A percentile compares a stretch with the other conserved stretches of the same genome.
Evolutionary conservation across 805 yeast genomes (phyloP).

Genomic region (Candida khao-thaluensis): DNA sequence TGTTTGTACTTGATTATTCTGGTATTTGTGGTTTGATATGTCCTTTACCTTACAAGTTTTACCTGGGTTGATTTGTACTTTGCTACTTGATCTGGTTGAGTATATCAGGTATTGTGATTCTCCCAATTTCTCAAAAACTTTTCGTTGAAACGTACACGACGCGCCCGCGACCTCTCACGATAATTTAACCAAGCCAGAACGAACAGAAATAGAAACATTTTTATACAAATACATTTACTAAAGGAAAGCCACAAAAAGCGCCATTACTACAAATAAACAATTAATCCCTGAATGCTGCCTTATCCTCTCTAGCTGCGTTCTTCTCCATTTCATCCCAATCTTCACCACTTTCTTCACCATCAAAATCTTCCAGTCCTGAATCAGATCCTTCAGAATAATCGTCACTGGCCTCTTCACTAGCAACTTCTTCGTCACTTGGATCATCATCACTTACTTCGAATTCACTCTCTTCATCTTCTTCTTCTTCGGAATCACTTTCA

Average conservation of each 20-base stretch:
- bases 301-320: conserved; percentile 53
- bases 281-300: conserved; percentile 27
- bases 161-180: too few species aligned
- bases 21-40: too few species aligned
- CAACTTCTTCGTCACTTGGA: conserved; percentile 61
- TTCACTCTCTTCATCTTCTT: conserved; percentile 68
- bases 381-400: conserved; percentile 41
- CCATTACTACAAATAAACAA: too few species aligned
- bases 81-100: too few species aligned
- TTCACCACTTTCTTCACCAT: conserved; percentile 40
- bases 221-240: too few species aligned
- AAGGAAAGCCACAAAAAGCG: too few species aligned
- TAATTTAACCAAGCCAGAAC: too few species aligned
- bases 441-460: conserved; percentile 64
- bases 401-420: conserved; percentile 46
- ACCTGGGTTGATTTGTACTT: too few species aligned
- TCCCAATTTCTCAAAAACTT: conserved; percentile 8
- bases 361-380: conserved; percentile 30
- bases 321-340: conserved; percentile 65
- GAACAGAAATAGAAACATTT: too few species aligned
- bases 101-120: too few species aligned
- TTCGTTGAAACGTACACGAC: conserved; percentile 8
- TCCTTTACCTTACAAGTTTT: too few species aligned
- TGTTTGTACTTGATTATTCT: too few species aligned
- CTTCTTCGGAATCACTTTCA: conserved; percentile 64